phyloP scores from a whole-genome alignment of 805 yeast species.

The Starmerella potacharoeniae region DNA sequence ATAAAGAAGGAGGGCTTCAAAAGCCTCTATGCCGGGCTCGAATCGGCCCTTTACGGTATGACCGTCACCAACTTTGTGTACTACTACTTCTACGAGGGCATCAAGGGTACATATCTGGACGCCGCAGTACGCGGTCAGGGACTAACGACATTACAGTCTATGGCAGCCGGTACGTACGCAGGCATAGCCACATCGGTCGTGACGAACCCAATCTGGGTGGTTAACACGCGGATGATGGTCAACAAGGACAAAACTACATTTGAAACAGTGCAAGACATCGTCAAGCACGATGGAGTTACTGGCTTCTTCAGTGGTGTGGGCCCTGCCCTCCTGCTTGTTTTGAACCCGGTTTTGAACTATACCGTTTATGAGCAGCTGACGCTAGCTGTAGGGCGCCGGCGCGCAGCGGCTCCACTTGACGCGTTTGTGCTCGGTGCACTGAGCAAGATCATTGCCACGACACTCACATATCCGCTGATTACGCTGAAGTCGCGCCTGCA shows the following conservation, averaged over 20 bases:
- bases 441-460: conserved; percentile 82
- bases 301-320: conserved; percentile 74
- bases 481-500: conserved; percentile 86
- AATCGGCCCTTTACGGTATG: conserved; percentile 77
- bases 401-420: conserved; percentile 52
- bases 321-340: conserved; percentile 77
- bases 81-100: conserved; percentile 79
- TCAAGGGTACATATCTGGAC: conserved; percentile 30
- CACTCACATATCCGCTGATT: conserved; percentile 78
- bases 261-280: conserved; percentile 47
- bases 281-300: conserved; percentile 55
- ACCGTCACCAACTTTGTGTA: conserved; percentile 78
- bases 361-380: conserved; percentile 81
- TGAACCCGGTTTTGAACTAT: conserved; percentile 85
- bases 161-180: conserved; percentile 71
- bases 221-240: conserved; percentile 81
- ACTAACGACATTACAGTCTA: conserved; percentile 50
- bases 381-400: conserved; percentile 46
- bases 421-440: conserved; percentile 82
- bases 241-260: conserved; percentile 37
- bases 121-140: conserved; percentile 24
- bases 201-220: conserved; percentile 93
- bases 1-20: conserved; percentile 47
- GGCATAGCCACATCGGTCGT: conserved; percentile 73
- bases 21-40: conserved; percentile 76